Base-by-base conservation (phyloP, 768 basidiomycete species). In the Pleurotus platypus region DNA sequence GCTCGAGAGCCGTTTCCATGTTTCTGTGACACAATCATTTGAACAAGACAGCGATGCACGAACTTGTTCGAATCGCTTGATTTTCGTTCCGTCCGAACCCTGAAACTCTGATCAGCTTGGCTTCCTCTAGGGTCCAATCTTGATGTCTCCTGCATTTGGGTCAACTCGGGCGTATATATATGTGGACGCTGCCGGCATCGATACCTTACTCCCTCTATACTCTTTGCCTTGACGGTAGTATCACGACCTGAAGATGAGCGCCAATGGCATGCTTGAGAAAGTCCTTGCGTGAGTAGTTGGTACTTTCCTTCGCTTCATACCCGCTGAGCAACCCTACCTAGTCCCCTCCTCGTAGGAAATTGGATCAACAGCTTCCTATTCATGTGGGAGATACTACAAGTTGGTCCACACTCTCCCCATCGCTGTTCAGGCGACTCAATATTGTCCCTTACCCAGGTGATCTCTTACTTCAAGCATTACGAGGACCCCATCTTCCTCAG, bases 311-410 rank as follows among this genome's bases (percentile, higher is more conserved):
- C 9, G 6, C 22, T 15, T 24, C 22, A 26, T 45, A 22, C n/a
- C 18, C 13, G 51, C 15, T 37, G 15, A 39, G 22, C 11, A 20
- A 15, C 8, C 35, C 37, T 1, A 9, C 22, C 24, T 4, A 53
- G 51, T 20, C 51, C 51, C 38, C 38, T 53, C n/a, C 51, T 53
- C 6, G 20, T 53, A 39, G 51, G 51, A 26, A 53, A 38, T 18
- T 53, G 51, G 51, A 24, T 53, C 20, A 53, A 53, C 22, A 53
- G 51, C 37, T 53, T 53, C 38, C 51, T 53, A 11, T 53, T 39
- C 22, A 53, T 53, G 51, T 53, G 51, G 51, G 51, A 53, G 38
- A 53, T 53, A 39, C 51, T 53, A 53, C 51, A 53, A 53, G 51
- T 53, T 13, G 6, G 37, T 24, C 18, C 22, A 9, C n/a, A 16